Base-by-base conservation (phyloP, 148 eudicot genomes). In the Dysphania ambrosioides region DNA sequence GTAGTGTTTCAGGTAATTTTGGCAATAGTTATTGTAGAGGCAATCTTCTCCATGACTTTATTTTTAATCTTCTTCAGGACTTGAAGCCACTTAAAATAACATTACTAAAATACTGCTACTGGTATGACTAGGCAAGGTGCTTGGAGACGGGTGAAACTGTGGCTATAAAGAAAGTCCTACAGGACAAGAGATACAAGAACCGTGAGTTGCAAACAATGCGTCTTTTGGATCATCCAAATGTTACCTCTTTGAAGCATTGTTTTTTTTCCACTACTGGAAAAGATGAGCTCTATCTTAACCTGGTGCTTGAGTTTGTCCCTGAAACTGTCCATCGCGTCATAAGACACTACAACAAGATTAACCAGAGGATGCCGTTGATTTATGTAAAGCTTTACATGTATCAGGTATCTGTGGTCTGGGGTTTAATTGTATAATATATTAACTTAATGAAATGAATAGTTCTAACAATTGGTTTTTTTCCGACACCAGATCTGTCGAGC, bases 181-280 rank as follows among this genome's bases (percentile, higher is more conserved):
- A 89, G 57, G 97, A 91, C 81, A 91, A 91, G 87, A 77, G 97
- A 71, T 91, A 91, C 87, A 91, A 91, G 84, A 91, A 91, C 79
- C 77, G 97, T 71, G 93, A 91, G 82, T 83, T 89, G 72, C 97
- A 91, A 81, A 89, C 90, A 8, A 86, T 91, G 90, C 89, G 90
- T 65, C 85, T 87, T 47, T 79, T 91, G 12, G 93, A 91, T 71
- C 97, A 91, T 69, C 90, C 97, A n/a, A 91, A 89, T 68, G 88
- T 91, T 26, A 87, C 87, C 34, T 79, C 84, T 35, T 70, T 89
- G 80, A 91, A 86, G 78, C 97, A 91, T 62, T 91, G 93, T 77
- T 91, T 91, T 93, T 91, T 89, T 70, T 91, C 97, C 21, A 87
- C 93, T 0, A 85, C 93, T 32, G 89, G 84, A 51, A 91, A 85